Conservation (phyloP, 768 basidiomycete species). For the Podaxis sp. region DNA sequence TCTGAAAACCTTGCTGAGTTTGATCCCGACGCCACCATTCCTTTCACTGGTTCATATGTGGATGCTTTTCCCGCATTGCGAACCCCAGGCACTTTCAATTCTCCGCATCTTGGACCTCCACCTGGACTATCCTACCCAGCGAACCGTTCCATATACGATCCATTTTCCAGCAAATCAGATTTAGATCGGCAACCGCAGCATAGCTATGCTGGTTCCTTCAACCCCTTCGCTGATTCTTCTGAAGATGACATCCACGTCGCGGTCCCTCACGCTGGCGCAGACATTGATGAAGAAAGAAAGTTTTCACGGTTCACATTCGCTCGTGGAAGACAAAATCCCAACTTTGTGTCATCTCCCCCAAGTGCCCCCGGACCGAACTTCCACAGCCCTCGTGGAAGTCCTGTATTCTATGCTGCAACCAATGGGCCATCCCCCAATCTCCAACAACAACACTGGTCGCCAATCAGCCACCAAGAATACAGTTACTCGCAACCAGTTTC, state of each 20-base stretch:
- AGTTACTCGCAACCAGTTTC: conserved; percentile 38
- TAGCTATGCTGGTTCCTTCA: conserved; percentile 73
- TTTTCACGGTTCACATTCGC: conserved; percentile 84
- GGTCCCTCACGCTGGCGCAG: conserved; percentile 31
- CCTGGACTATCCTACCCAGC: conserved; percentile 54
- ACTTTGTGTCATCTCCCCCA: conserved; percentile 61
- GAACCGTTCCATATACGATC: conserved; percentile 57
- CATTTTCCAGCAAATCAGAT: conserved; percentile 22
- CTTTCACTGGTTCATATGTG: conserved; percentile 64
- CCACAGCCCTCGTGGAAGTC: conserved; percentile 43
- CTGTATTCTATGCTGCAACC: conserved; percentile 34
- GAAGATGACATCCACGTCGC: conserved; percentile 42
- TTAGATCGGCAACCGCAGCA: conserved; percentile 35
- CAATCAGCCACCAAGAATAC: conserved; percentile 39
- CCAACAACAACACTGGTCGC: conserved; percentile 38
- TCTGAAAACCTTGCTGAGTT: conserved; percentile 47
- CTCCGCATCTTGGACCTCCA: conserved; percentile 40
- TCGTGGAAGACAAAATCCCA: conserved; percentile 63
- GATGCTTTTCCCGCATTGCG: conserved; percentile 71
- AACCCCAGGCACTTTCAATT: conserved; percentile 22
- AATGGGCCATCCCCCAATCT: background rate
- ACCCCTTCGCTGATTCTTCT: conserved; percentile 69
- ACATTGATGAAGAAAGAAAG: conserved; percentile 64
- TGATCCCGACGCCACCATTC: conserved; percentile 50
- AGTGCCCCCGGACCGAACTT: conserved; percentile 48